Base-by-base conservation (phyloP, 352 stramenopile species). In the Phytophthora brassicae region DNA sequence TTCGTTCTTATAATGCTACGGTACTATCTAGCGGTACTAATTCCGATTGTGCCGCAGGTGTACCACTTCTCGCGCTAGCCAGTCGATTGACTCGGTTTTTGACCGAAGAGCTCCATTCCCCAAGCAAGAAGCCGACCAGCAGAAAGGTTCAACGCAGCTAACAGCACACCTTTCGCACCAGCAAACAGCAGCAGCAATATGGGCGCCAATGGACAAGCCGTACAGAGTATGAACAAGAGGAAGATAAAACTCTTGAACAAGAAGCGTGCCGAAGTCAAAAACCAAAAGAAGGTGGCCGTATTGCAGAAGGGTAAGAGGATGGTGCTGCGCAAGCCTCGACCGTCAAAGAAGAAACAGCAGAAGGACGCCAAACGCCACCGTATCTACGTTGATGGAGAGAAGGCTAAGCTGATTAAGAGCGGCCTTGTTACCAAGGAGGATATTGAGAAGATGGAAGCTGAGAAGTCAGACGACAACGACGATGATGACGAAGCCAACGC, bases 191-290 rank as follows among this genome's bases (percentile, higher is more conserved):
- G 35, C 24, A 19, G 23, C 16, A 52, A 50, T 55, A 84, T 84
- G 68, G 78, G 68, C 24, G 67, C 65, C 45, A 88, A 85, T 64
- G 72, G 75, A 6, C 77, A 89, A 55, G 82, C 86, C 70, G 79
- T 86, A 54, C 83, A 86, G 61, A 76, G 72, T 5, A 86, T 85
- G 68, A 95, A 95, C 81, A 89, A 89, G 70, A 92, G 83, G 76
- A 95, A 95, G 75, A 69, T 92, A 31, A 95, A 95, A 65, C 72
- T 95, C 31, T 76, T 84, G 38, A 86, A 76, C 68, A 95, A 93
- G 77, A 95, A 95, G 74, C 84, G 86, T 51, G 70, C 74, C 6
- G 70, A 90, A 61, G 49, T 81, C 19, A 73, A 70, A 56, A 95
- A 95, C 72, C 78, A 88, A 60, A 93, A 93, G 68, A 92, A 94